A percentile compares a stretch with the other conserved stretches of the same genome.
Conservation (phyloP, 495 filamentous ascomycete genomes). For the Bombardia bombarda region DNA sequence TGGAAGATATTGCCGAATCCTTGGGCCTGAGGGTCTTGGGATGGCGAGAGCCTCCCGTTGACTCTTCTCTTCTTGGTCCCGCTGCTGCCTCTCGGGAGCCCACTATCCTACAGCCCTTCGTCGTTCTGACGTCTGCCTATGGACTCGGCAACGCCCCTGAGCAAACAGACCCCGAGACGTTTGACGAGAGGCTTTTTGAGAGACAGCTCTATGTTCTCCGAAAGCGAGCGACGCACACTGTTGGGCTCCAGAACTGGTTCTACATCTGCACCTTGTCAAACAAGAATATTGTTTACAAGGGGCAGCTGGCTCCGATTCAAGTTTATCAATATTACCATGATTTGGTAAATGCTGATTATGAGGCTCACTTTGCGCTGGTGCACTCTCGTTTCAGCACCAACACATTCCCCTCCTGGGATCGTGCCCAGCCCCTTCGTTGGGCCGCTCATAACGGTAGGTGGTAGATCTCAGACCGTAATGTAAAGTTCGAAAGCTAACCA, state of each 20-base stretch:
- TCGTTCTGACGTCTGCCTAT: constrained; percentile 81
- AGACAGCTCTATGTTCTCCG: constrained; percentile 88
- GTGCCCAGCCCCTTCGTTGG: constrained; percentile 94
- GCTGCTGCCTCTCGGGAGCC: constrained; percentile 92
- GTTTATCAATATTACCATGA: constrained; percentile 99
- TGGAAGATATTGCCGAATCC: constrained; percentile 85
- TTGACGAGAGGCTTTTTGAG: constrained; percentile 83
- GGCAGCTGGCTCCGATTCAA: constrained; percentile 89
- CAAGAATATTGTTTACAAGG: constrained; percentile 99
- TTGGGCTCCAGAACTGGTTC: constrained; percentile 98
- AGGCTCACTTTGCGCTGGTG: constrained; percentile 94
- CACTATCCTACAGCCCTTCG: constrained; percentile 89
- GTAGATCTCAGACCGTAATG: constrained; percentile 10
- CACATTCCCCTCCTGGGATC: constrained; percentile 98
- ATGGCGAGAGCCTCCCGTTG: constrained; percentile 92
- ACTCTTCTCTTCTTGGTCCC: constrained; percentile 87
- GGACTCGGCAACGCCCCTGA: constrained; percentile 78
- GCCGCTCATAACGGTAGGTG: constrained; percentile 88
- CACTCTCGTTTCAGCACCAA: constrained; percentile 99
- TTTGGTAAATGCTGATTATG: constrained; percentile 93
- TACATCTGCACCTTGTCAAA: constrained; percentile 97
- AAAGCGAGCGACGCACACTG: constrained; percentile 89
- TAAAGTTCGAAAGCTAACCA: constrained; percentile 26
- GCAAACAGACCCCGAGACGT: constrained; percentile 66
- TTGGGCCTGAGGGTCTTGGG: constrained; percentile 87